Base-by-base conservation (phyloP, 345 rosid genomes). In the Linum tenue region DNA sequence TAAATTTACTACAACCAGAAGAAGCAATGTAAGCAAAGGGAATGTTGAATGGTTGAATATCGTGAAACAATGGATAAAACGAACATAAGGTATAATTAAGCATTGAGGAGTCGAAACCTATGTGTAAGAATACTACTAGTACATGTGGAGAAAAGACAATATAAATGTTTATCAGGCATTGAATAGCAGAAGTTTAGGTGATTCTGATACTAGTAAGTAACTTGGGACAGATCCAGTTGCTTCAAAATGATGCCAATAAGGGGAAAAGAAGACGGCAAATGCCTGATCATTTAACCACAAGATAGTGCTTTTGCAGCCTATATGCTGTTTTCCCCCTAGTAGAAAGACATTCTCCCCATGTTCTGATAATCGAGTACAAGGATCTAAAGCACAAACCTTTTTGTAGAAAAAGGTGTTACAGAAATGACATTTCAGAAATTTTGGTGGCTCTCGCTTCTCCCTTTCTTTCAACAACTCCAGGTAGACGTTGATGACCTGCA, bases 321-420 rank as follows among this genome's bases (percentile, higher is more conserved):
- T 48, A 9, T 3, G 53, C 14, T 6, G 14, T 48, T 22, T 22
- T 22, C 31, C 31, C 31, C 31, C 31, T 22, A 22, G 14, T 48
- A 48, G 53, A 12, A 48, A 48, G 53, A 48, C 53, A 48, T 48
- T 48, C 53, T 9, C 11, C 31, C 9, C 11, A 48, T 3, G 9
- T 48, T 48, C 14, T 9, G 1, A 7, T 17, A 17, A 57, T 17
- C 22, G 37, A 57, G 38, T 57, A 17, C 10, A 22, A 57, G 60
- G 38, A 57, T 31, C 60, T 16, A 67, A 66, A 64, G 16, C 48
- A 65, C 70, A 37, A 62, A 95, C 99, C 99, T 87, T 95, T 11
- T 89, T 89, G 86, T 85, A 95, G 77, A 95, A 95, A 67, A 95
- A 95, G 56, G 99, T 87, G 76, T 69, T 95, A 77, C 85, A 89